Base-by-base conservation (phyloP, 2,329 filamentous ascomycete species). In the Colletotrichum tropicale region DNA sequence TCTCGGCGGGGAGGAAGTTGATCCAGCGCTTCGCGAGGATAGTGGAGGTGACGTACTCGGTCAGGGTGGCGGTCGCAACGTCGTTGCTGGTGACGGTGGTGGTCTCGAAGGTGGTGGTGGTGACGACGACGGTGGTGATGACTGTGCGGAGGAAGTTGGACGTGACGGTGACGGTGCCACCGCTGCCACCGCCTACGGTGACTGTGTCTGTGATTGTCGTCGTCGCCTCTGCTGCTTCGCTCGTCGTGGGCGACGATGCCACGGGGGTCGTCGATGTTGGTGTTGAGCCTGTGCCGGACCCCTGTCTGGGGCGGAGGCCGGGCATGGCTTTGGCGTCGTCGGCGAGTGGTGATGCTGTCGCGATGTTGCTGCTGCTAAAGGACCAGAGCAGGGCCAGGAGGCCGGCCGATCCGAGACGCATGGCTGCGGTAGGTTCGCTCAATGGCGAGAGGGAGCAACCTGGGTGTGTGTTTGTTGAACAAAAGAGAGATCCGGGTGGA, bases 81-180 rank as follows among this genome's bases (percentile, higher is more conserved):
- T 83, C 81, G 70, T 77, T 80, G 72, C 79, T 82, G 66, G 85
- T 86, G 70, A 86, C 81, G 69, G 84, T 86, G 24, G 77, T 80
- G 43, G 85, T 87, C 62, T 79, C 76, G 76, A 85, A 84, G 58
- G 76, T 77, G 64, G 84, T 86, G 15, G 78, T 79, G 26, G 84
- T 85, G 26, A 85, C 78, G 66, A 83, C 62, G 21, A 84, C 79
- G 48, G 84, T 85, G 8, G 82, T 80, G 32, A 81, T 68, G 62
- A 74, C 61, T 43, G 73, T 78, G 60, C 77, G 74, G 55, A 73
- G 48, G 61, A 74, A 28, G 34, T 38, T 52, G n/a, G 58, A 64
- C 4, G 71, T 70, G 24, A 67, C 60, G 24, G 77, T 77, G 34
- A 76, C 62, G 68, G 64, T 70, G 67, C 70, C 61, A 36, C 73